Conservation (phyloP, 192 early-diverging fungal species). For the Podochytrium sp. region DNA sequence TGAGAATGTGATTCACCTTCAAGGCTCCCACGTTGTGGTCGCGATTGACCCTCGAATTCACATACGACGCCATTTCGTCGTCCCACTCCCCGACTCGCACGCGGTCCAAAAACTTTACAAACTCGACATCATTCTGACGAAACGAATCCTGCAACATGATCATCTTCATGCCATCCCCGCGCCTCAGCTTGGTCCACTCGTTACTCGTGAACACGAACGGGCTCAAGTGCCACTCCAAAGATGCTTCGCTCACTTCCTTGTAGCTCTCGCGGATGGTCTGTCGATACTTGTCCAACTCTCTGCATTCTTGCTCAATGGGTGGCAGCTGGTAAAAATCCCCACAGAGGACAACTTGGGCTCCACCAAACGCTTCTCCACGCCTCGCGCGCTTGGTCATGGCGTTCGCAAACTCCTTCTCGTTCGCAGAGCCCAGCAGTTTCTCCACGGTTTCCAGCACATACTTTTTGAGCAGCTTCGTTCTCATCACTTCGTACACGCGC, state of each 20-base stretch:
- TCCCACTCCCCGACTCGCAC: conserved; percentile 45
- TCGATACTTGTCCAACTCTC: conserved; percentile 8
- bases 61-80: conserved; percentile 13
- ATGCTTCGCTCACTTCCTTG: background rate
- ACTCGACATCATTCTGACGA: conserved; percentile 45
- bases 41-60: conserved; percentile 3
- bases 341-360: conserved; percentile 49
- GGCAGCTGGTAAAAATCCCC: conserved; percentile 61
- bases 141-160: conserved; percentile 42
- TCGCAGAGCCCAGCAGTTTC: background rate
- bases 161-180: conserved; percentile 33
- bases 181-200: conserved; percentile 35
- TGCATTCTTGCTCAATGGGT: conserved; percentile 34
- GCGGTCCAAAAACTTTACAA: conserved; percentile 44
- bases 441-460: background rate
- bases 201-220: conserved; percentile 37
- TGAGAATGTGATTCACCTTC: background rate
- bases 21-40: background rate
- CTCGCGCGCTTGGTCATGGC: background rate
- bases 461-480: background rate
- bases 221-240: conserved; percentile 8
- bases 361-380: conserved; percentile 47
- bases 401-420: background rate
- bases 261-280: background rate
- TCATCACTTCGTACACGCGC: background rate